Conservation (phyloP, 495 filamentous ascomycete genomes). For the Halenospora varia region DNA sequence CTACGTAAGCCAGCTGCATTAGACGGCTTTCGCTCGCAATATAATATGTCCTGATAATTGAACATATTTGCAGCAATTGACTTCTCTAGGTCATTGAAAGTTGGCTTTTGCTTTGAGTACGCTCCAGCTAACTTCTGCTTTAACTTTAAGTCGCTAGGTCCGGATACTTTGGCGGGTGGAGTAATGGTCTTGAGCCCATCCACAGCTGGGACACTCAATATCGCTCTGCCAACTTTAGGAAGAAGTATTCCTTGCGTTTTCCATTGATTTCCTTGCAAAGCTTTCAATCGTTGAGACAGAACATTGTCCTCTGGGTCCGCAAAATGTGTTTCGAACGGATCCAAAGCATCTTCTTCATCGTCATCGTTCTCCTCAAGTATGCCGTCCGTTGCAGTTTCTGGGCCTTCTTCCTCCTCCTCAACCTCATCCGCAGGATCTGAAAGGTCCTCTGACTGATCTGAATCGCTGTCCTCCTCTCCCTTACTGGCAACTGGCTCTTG, state of each 20-base stretch:
- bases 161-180: slow-evolving; percentile 27
- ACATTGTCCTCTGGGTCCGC: slow-evolving; percentile 53
- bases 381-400: slow-evolving; percentile 29
- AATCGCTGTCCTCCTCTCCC: slow-evolving; percentile 22
- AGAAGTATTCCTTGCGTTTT: slow-evolving; percentile 37
- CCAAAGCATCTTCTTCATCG: slow-evolving; percentile 50
- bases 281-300: slow-evolving; percentile 43
- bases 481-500: slow-evolving; percentile 19
- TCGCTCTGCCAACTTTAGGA: slow-evolving; percentile 36
- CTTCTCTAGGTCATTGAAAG: slow-evolving; percentile 47
- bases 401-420: slow-evolving; percentile 46
- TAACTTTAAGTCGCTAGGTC: slow-evolving; percentile 49
- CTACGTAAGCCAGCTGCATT: slow-evolving; percentile 64
- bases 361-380: slow-evolving; percentile 36
- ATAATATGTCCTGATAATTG: slow-evolving; percentile 78
- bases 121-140: slow-evolving; percentile 50
- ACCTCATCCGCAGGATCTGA: slow-evolving; percentile 39
- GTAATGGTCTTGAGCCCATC: slow-evolving; percentile 10
- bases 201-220: slow-evolving; percentile 33
- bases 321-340: slow-evolving; percentile 83
- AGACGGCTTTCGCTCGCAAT: slow-evolving; percentile 60
- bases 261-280: slow-evolving; percentile 61
- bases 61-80: slow-evolving; percentile 57
- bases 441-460: slow-evolving; percentile 27
- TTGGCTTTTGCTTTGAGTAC: slow-evolving; percentile 20